Evolutionary conservation across 345 rosid species (phyloP), one percentile per base, ranked within the genome.

Genomic region (Gossypioides kirkii): DNA sequence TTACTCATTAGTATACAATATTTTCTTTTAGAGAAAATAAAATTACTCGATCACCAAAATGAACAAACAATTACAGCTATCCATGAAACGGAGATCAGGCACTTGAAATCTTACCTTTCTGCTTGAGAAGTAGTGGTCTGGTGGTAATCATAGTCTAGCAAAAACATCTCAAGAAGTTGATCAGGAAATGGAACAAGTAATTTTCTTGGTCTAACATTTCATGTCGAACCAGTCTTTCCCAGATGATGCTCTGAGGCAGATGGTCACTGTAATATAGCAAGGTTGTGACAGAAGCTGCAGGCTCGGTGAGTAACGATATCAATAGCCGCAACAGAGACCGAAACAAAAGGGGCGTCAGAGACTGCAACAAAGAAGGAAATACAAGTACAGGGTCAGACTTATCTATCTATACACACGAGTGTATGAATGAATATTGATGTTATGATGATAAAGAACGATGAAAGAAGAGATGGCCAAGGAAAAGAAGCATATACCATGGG

Each of bases 141-240:
- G 46, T 43, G 11, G 12, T 43, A 43, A 10, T 43, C 8, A 16
- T 3, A 2, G 69, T 22, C 81, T 78, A 87, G 82, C 83, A 78
- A 78, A 86, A 81, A 42, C 91, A 87, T 52, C 89, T 75, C 79
- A 87, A 74, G 75, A 84, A 78, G 74, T 81, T 84, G 76, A 84
- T 36, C 36, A 87, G 80, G n/a, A 85, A 82, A 79, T 82, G 86
- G 75, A 87, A 87, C 53, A 87, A 61, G 70, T 87, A 84, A 70
- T 87, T 85, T 1, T 81, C 85, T 3, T 49, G 79, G 22, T 84
- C 79, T 46, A 85, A 84, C 69, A 87, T 43, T 8, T 84, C 83
- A 56, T 47, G 87, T 11, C 79, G 85, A 60, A 87, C 87, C 64
- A 84, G 58, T 69, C 87, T 80, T 64, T 77, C 76, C 78, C 81